A percentile compares a stretch with the other conserved stretches of the same genome.
Evolutionary conservation across 2,329 filamentous ascomycete genomes (phyloP).

Genomic region (Colletotrichum acutatum): DNA sequence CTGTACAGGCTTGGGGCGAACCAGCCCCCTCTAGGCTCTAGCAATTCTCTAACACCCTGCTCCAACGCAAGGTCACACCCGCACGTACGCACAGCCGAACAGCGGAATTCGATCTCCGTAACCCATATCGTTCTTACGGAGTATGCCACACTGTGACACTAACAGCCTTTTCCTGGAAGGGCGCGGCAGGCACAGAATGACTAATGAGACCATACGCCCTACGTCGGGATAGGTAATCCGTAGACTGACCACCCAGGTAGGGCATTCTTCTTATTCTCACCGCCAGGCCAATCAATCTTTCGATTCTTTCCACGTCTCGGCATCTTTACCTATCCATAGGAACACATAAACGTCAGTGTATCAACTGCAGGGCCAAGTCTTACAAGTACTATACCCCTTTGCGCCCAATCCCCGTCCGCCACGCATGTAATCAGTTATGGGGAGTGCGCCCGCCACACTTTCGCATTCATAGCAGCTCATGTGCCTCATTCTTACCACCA

Average conservation of each 20-base stretch:
- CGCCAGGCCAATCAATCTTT: not conserved
- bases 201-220: not conserved
- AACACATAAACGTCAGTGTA: not conserved
- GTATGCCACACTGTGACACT: not conserved
- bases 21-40: not conserved
- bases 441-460: not conserved
- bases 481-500: not conserved
- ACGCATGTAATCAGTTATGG: slow-evolving; percentile 2
- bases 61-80: not conserved
- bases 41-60: not conserved
- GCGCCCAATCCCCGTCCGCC: slow-evolving; percentile 5
- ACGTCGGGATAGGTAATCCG: not conserved
- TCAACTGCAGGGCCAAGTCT: not conserved
- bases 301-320: not conserved
- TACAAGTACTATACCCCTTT: not conserved
- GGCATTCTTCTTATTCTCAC: not conserved
- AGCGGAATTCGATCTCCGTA: not conserved
- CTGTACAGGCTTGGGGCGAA: not conserved
- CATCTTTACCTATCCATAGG: not conserved
- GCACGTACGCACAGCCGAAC: not conserved
- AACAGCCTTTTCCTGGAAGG: not conserved
- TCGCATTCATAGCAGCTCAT: not conserved
- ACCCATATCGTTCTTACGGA: not conserved
- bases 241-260: too few species aligned
- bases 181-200: not conserved